Conservation (phyloP, 148 eudicot species). For the Vaccinium corymbosum region DNA sequence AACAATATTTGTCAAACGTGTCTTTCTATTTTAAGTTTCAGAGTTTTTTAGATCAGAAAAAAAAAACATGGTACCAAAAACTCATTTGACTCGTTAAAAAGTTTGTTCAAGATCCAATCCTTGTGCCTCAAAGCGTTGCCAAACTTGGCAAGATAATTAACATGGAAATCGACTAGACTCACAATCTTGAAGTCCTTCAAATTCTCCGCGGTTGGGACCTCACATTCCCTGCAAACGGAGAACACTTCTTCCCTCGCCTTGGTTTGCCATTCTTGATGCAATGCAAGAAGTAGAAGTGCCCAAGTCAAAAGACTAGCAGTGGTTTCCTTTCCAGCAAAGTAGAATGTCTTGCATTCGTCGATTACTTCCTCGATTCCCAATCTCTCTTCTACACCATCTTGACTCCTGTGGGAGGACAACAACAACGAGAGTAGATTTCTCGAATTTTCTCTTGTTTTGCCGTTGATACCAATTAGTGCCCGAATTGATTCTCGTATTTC, state of each 20-base stretch:
- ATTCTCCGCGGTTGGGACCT: conserved; percentile 42
- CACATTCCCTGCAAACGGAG: conserved; percentile 28
- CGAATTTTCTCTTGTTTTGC: conserved; percentile 27
- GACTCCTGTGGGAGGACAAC: conserved; percentile 37
- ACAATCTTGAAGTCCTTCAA: conserved; percentile 55
- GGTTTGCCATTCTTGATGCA: conserved; percentile 69
- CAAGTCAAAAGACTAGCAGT: conserved; percentile 73
- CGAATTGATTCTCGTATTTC: conserved; percentile 61
- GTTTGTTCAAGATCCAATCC: background rate
- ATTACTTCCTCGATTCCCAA: conserved; percentile 59
- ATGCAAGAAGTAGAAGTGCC: conserved; percentile 62
- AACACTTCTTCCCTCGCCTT: conserved; percentile 70
- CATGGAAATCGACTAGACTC: conserved; percentile 22
- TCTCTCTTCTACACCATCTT: conserved; percentile 40
- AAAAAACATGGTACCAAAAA: background rate
- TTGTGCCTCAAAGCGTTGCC: background rate
- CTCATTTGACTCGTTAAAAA: background rate
- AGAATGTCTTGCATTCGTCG: conserved; percentile 79
- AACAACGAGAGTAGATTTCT: conserved; percentile 43
- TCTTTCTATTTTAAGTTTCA: too few relatives aligned
- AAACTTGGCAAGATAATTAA: background rate
- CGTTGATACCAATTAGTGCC: conserved; percentile 33
- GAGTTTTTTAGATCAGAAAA: background rate
- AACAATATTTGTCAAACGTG: too few relatives aligned
- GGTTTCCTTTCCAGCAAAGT: conserved; percentile 88